Percentiles rank a stretch among this genome's conserved stretches.
phyloP scores from a whole-genome alignment of 805 yeast genomes.

The Ogataea trehaloabstinens region DNA sequence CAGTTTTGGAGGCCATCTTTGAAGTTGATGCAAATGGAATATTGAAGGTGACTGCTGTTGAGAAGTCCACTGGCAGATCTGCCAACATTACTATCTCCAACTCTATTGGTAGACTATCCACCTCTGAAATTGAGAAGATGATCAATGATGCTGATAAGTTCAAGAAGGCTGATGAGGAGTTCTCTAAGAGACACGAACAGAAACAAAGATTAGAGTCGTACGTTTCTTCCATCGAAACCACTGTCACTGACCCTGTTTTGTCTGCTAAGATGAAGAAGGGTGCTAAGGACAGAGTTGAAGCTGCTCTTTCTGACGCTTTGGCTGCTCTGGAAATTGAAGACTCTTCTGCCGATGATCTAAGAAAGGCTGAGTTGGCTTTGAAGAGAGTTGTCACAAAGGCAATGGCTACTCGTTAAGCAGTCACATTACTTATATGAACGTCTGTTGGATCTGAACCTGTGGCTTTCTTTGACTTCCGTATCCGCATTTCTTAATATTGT shows the following conservation, averaged over 20 bases:
- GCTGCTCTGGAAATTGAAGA: slow-evolving; percentile 97
- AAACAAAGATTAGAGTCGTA: slow-evolving; percentile 98
- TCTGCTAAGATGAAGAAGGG: slow-evolving; percentile 97
- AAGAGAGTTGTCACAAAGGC: slow-evolving; percentile 99
- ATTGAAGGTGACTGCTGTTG: slow-evolving; percentile 97
- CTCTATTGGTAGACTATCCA: slow-evolving; percentile 97
- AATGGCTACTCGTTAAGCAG: slow-evolving; percentile 89
- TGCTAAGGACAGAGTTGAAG: slow-evolving; percentile 95
- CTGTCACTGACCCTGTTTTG: slow-evolving; percentile 97
- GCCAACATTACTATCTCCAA: slow-evolving; percentile 98
- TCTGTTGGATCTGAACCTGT: too few species aligned
- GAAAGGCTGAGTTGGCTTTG: slow-evolving; percentile 98
- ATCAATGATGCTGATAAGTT: slow-evolving; percentile 97
- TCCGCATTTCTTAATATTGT: slow-evolving; percentile 17
- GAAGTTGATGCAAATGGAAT: slow-evolving; percentile 99
- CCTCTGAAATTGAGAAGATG: slow-evolving; percentile 97
- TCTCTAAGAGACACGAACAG: slow-evolving; percentile 99
- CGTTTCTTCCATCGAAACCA: slow-evolving; percentile 92
- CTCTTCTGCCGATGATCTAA: slow-evolving; percentile 91
- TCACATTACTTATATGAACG: too few species aligned
- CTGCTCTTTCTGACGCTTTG: slow-evolving; percentile 96
- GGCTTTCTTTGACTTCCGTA: slow-evolving; percentile 9
- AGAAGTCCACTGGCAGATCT: slow-evolving; percentile 97
- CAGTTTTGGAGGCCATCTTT: slow-evolving; percentile 98
- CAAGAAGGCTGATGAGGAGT: slow-evolving; percentile 97